These are phyloP conservation scores for Aristolochia fimbriata DNA, from an alignment of 164 flowering plant species.

Conservation along the genomic window DNA sequence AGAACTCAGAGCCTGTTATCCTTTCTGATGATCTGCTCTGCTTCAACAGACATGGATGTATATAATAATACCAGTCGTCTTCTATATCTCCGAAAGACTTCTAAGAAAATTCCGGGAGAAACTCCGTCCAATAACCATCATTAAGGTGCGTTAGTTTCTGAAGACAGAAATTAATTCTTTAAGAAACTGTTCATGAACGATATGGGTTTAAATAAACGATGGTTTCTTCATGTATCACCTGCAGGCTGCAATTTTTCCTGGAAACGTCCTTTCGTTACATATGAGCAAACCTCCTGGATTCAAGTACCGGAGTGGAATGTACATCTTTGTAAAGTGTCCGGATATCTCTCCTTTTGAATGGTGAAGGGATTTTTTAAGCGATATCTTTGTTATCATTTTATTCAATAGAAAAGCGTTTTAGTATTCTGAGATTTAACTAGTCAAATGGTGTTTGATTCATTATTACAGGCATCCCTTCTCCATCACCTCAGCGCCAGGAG, in stretches of 20 bases:
- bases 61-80: slow-evolving; percentile 38
- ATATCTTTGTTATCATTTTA: not conserved
- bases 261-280: slow-evolving; percentile 81
- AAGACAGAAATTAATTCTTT: too few species aligned
- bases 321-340: slow-evolving; percentile 83
- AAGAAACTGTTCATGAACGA: not conserved
- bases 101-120: slow-evolving; percentile 23
- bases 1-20: not conserved
- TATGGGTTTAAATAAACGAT: not conserved
- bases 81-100: slow-evolving; percentile 60
- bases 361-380: slow-evolving; percentile 19
- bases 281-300: slow-evolving; percentile 81
- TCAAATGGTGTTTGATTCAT: not conserved
- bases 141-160: slow-evolving; percentile 38
- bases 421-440: not conserved
- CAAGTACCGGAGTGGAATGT: slow-evolving; percentile 93
- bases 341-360: slow-evolving; percentile 79
- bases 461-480: slow-evolving; percentile 88
- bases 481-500: slow-evolving; percentile 95
- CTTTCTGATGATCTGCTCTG: slow-evolving; percentile 1
- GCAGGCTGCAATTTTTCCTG: slow-evolving; percentile 72
- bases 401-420: not conserved
- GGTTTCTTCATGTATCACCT: slow-evolving; percentile 4
- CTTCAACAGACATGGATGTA: slow-evolving; percentile 96
- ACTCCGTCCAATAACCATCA: slow-evolving; percentile 33